Evolutionary conservation across 495 filamentous ascomycete genomes (phyloP), one percentile per base, ranked within the genome.

Genomic region (Xylaria intraflava): DNA sequence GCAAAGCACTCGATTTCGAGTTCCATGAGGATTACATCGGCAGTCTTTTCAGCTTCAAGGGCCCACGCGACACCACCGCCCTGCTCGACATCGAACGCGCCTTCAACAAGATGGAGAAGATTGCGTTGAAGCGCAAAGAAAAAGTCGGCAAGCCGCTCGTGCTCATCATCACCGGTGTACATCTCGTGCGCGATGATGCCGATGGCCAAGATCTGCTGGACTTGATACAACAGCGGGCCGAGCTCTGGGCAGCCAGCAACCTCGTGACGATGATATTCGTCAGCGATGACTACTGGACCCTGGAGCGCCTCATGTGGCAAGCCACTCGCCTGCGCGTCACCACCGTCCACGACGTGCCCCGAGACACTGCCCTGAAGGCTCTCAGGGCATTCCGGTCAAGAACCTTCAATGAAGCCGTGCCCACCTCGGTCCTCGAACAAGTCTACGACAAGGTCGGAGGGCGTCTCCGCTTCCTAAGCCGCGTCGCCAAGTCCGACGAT

Each of bases 201-300:
- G 86, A 89, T 59, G 91, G 91, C 38, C 84, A 83, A 49, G 88
- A 95, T 69, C 72, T 96, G 20, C 81, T 96, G 3, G 92, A 96
- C 68, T 79, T 96, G 47, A 82, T 96, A 16, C 91, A 96, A 66
- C 91, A 96, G 69, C 82, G 90, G 29, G 91, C 91, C 2, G 92
- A 96, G 67, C 84, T 88, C 63, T 96, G 91, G 92, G 90, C 91
- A 3, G 91, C 90, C 4, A 84, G 83, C 41, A 88, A 87, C 54
- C 76, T 96, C 3, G 85, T 89, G n/a, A 96, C 91, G 1, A 83
- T 93, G 52, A 79, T 96, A 10, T 83, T 96, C 58, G 95, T 95
- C 66, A 87, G 82, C 52, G 92, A 96, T 63, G 92, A 96, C 60
- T 96, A 96, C 68, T 96, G 92, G 91, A 87, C 95, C 1, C 93